Conservation (phyloP, 495 filamentous ascomycete species). For the Gamarada debralockiae region DNA sequence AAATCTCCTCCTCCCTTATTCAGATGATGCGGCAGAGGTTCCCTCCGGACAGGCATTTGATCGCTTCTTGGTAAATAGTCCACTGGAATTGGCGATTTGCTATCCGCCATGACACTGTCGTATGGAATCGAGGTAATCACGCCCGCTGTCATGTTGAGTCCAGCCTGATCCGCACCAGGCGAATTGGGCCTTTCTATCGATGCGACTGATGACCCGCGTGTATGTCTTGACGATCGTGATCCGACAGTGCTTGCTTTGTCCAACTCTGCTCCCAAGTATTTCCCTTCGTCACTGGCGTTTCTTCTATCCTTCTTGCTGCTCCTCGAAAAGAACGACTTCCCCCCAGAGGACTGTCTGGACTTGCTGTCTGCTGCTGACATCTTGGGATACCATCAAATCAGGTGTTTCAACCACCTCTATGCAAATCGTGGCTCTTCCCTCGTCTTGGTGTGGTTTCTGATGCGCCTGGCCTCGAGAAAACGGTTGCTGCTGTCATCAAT, state of each 20-base stretch:
- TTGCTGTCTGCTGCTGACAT: slow-evolving; percentile 57
- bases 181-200: slow-evolving; percentile 62
- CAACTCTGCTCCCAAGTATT: slow-evolving; percentile 43
- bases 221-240: slow-evolving; percentile 76
- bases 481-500: slow-evolving; percentile 12
- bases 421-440: slow-evolving; percentile 5
- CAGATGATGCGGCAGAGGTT: slow-evolving; percentile 76
- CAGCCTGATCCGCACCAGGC: slow-evolving; percentile 39
- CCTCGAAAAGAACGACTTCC: slow-evolving; percentile 84
- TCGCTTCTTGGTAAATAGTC: slow-evolving; percentile 73
- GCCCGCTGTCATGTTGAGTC: slow-evolving; percentile 73
- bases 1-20: slow-evolving; percentile 76
- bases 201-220: slow-evolving; percentile 71
- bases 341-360: slow-evolving; percentile 74
- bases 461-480: slow-evolving; percentile 15
- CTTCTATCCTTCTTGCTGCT: slow-evolving; percentile 66
- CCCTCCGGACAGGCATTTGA: slow-evolving; percentile 56
- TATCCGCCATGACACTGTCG: slow-evolving; percentile 66
- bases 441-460: background rate
- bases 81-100: slow-evolving; percentile 65
- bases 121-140: slow-evolving; percentile 89
- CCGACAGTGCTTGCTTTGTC: slow-evolving; percentile 43
- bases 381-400: slow-evolving; percentile 3
- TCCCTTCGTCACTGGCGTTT: slow-evolving; percentile 45
- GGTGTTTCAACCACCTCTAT: slow-evolving; percentile 11